Evolutionary conservation across 1,284 basidiomycete species (phyloP).

Genomic region (Testicularia cyperi): DNA sequence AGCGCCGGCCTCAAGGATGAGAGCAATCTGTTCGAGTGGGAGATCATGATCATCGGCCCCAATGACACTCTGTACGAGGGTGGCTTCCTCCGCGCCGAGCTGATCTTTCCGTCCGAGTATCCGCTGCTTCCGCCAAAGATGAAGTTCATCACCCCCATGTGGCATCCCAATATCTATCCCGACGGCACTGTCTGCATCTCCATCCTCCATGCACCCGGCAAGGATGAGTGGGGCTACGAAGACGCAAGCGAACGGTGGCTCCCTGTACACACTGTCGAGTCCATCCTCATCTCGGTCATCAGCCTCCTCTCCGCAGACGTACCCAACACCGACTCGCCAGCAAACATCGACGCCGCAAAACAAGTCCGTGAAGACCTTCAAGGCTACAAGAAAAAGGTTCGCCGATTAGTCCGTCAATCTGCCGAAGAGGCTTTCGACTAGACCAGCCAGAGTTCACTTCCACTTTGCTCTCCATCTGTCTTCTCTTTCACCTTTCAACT

Average conservation of each 20-base stretch:
- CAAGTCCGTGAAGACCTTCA: constrained; percentile 57
- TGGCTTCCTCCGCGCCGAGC: constrained; percentile 57
- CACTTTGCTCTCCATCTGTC: not conserved
- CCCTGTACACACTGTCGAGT: constrained; percentile 94
- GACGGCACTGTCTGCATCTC: constrained; percentile 93
- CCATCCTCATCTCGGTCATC: constrained; percentile 93
- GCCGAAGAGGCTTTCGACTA: constrained; percentile 52
- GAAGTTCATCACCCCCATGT: constrained; percentile 93
- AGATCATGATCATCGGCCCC: constrained; percentile 60
- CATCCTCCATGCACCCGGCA: constrained; percentile 94
- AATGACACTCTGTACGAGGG: constrained; percentile 60
- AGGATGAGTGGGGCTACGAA: constrained; percentile 97
- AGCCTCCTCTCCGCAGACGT: constrained; percentile 88
- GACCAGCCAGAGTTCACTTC: not conserved
- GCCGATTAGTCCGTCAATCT: constrained; percentile 54
- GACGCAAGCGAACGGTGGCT: constrained; percentile 96
- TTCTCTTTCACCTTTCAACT: no score
- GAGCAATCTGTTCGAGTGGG: constrained; percentile 59
- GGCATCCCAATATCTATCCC: constrained; percentile 93
- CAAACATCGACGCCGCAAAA: constrained; percentile 82
- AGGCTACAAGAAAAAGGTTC: constrained; percentile 57
- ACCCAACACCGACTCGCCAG: constrained; percentile 91
- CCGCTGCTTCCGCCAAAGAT: constrained; percentile 92
- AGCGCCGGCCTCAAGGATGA: constrained; percentile 60
- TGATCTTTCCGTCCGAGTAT: constrained; percentile 64